These are phyloP conservation scores for Coniochaeta sp. DNA, from an alignment of 2,329 filamentous ascomycete species.

Conservation along the genomic window DNA sequence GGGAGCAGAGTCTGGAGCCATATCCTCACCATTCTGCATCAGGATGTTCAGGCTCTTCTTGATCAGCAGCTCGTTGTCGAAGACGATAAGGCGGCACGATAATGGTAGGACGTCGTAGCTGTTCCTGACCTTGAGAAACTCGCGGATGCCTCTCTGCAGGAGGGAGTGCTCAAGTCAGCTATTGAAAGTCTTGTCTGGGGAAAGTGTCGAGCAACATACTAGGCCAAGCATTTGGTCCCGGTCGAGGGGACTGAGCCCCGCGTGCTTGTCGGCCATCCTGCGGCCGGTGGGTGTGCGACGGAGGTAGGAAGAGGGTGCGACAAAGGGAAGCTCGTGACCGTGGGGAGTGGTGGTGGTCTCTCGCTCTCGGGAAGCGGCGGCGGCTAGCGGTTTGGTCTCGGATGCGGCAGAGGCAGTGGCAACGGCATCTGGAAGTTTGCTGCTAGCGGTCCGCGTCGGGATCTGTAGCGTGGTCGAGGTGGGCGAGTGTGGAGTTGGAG, in stretches of 20 bases:
- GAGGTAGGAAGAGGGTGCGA: slow-evolving; percentile 54
- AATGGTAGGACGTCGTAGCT: slow-evolving; percentile 97
- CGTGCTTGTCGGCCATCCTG: slow-evolving; percentile 34
- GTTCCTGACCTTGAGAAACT: slow-evolving; percentile 92
- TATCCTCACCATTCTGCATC: slow-evolving; percentile 77
- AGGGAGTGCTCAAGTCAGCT: not conserved
- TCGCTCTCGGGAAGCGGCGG: not conserved
- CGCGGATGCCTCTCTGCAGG: slow-evolving; percentile 75
- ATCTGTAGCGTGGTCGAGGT: not conserved
- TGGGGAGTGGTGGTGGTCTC: slow-evolving; percentile 11
- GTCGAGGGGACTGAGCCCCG: slow-evolving; percentile 51
- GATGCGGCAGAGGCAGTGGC: slow-evolving; percentile 12
- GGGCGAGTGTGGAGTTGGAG: not conserved
- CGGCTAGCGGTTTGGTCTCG: slow-evolving; percentile 1
- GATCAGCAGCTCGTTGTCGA: slow-evolving; percentile 90
- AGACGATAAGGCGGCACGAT: slow-evolving; percentile 90
- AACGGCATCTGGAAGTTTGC: slow-evolving; percentile 7
- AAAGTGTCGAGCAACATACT: slow-evolving; percentile 41
- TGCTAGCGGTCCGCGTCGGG: not conserved
- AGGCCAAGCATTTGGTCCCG: slow-evolving; percentile 72
- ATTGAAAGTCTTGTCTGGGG: not conserved
- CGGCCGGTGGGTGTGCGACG: slow-evolving; percentile 31
- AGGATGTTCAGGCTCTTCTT: slow-evolving; percentile 96
- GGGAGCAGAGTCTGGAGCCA: not conserved
- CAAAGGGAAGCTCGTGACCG: slow-evolving; percentile 48